These are phyloP conservation scores for Urostyla sp. DNA, from an alignment of 73 alveolate species.

Conservation along the genomic window DNA sequence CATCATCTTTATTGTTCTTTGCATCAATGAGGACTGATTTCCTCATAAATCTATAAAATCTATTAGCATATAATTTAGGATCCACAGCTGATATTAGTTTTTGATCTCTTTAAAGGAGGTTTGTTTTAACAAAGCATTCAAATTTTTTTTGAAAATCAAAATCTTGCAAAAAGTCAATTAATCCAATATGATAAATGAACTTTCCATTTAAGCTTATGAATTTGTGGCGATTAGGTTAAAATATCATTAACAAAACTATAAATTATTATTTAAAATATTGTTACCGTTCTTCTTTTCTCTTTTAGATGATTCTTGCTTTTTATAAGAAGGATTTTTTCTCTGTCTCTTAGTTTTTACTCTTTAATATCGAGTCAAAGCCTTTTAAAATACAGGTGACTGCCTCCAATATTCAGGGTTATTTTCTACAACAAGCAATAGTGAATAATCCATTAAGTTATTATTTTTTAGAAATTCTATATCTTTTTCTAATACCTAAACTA, in stretches of 20 bases:
- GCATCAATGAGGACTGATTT: constrained; percentile 47
- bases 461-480: constrained; percentile 49
- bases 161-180: constrained; percentile 90
- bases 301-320: too few species aligned
- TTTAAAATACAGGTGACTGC: too few species aligned
- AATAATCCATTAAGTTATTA: constrained; percentile 63
- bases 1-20: constrained; percentile 20
- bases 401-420: too few species aligned
- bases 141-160: constrained; percentile 78
- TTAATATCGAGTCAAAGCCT: too few species aligned
- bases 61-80: constrained; percentile 60
- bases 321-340: too few species aligned
- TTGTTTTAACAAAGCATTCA: constrained; percentile 77
- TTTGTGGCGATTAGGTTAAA: too few species aligned
- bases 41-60: constrained; percentile 69
- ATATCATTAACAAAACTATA: too few species aligned
- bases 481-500: constrained; percentile 35
- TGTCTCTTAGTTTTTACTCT: too few species aligned
- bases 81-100: constrained; percentile 80
- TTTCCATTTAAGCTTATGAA: constrained; percentile 61
- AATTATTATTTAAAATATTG: too few species aligned
- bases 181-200: constrained; percentile 85
- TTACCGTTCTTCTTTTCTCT: too few species aligned
- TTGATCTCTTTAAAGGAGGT: constrained; percentile 63
- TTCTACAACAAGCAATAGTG: constrained; percentile 65